Conservation (phyloP, 441 rosid genomes). For the Hypseocharis bilobata region DNA sequence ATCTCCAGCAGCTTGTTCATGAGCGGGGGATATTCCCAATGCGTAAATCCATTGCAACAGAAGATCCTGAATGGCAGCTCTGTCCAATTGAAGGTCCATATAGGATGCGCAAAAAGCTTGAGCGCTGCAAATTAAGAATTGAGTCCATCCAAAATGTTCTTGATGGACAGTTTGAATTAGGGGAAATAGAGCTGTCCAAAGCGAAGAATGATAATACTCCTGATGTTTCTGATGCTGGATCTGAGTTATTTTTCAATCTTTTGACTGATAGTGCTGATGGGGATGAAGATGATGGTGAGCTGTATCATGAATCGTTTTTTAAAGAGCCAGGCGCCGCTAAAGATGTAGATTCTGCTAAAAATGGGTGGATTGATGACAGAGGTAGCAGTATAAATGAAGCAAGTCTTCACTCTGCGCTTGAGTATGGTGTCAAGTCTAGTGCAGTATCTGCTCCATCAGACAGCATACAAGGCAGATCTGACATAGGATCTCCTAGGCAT, state of each 20-base stretch:
- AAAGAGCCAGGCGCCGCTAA: conserved; percentile 43
- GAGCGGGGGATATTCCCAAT: conserved; percentile 95
- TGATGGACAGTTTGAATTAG: conserved; percentile 64
- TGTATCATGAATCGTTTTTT: conserved; percentile 47
- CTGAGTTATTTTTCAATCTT: conserved; percentile 50
- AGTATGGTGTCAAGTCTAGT: conserved; percentile 82
- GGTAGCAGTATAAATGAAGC: conserved; percentile 75
- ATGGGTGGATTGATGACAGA: conserved; percentile 80
- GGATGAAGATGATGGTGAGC: conserved; percentile 37
- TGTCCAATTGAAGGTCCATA: conserved; percentile 99
- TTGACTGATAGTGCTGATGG: conserved; percentile 38
- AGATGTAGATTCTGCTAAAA: conserved; percentile 45
- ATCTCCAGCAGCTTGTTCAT: conserved; percentile 96
- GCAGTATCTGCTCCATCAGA: conserved; percentile 68
- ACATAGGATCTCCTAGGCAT: conserved; percentile 72
- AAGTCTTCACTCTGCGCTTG: conserved; percentile 95
- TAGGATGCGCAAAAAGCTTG: conserved; percentile 99
- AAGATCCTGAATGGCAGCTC: conserved; percentile 97
- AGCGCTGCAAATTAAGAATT: conserved; percentile 70
- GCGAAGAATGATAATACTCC: conserved; percentile 48
- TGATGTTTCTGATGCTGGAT: conserved; percentile 52
- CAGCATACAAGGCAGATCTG: conserved; percentile 65
- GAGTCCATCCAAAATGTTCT: conserved; percentile 83
- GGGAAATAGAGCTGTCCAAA: conserved; percentile 52
- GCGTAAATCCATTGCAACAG: conserved; percentile 44